Conservation (phyloP, 306 rosid genomes). For the Medicago ruthenica region DNA sequence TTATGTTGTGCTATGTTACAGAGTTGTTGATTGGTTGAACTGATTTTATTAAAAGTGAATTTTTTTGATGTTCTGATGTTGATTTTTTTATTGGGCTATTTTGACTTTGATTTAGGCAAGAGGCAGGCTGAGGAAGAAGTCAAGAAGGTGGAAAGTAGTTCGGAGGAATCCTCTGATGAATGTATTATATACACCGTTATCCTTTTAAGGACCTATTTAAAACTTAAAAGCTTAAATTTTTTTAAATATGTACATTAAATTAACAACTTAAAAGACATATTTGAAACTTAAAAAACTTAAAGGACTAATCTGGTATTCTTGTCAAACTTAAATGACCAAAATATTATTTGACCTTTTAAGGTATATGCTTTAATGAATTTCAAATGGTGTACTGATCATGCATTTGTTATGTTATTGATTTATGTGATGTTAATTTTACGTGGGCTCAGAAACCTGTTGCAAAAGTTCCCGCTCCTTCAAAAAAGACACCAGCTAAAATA, state of each 20-base stretch:
- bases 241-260: too few species aligned
- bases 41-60: neutral
- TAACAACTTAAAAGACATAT: too few species aligned
- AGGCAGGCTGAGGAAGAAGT: slow-evolving; percentile 67
- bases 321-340: too few species aligned
- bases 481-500: slow-evolving; percentile 47
- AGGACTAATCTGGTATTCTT: too few species aligned
- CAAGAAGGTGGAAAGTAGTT: slow-evolving; percentile 59
- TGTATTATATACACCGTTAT: slow-evolving; percentile 46
- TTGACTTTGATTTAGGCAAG: slow-evolving; percentile 54
- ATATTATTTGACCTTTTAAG: too few species aligned
- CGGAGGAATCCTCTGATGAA: slow-evolving; percentile 67
- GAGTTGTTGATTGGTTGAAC: neutral
- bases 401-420: neutral
- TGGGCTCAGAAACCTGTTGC: slow-evolving; percentile 50
- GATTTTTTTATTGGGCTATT: neutral
- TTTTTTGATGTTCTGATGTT: neutral
- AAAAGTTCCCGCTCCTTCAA: slow-evolving; percentile 41
- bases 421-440: neutral
- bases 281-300: too few species aligned
- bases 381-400: neutral
- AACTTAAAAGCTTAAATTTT: too few species aligned
- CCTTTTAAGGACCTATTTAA: too few species aligned
- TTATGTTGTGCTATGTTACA: too few species aligned
- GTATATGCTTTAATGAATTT: neutral